These are phyloP conservation scores for Metroxylon sagu DNA, from an alignment of 176 grass and related monocot genomes.

Conservation along the genomic window DNA sequence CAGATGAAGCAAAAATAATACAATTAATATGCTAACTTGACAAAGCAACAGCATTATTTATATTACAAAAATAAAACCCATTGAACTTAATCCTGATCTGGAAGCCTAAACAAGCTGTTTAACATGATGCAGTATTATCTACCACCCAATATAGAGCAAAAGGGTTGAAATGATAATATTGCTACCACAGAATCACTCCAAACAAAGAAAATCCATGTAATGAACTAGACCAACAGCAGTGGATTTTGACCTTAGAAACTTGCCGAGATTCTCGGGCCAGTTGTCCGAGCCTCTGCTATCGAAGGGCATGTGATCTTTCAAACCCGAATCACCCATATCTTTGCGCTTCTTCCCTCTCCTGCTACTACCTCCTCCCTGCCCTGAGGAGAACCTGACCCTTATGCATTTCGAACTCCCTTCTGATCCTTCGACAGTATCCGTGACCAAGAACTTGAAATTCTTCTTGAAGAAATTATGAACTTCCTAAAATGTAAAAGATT, in stretches of 20 bases:
- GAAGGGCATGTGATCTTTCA: constrained; percentile 46
- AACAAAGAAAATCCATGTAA: too few species aligned
- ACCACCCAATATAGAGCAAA: too few species aligned
- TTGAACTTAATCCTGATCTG: too few species aligned
- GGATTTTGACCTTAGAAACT: constrained; percentile 65
- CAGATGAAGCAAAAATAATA: not conserved
- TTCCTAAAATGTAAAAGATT: constrained; percentile 34
- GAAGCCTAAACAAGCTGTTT: too few species aligned
- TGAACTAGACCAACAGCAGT: not conserved
- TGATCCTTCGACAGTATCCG: constrained; percentile 66
- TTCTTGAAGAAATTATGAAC: constrained; percentile 84
- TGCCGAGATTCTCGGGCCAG: constrained; percentile 64
- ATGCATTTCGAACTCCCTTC: constrained; percentile 58
- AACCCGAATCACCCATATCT: constrained; percentile 32
- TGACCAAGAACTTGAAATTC: constrained; percentile 83
- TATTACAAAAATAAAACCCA: too few species aligned
- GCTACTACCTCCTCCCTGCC: constrained; percentile 30
- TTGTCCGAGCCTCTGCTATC: constrained; percentile 78
- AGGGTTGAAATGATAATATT: too few species aligned
- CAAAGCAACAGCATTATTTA: too few species aligned
- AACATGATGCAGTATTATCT: too few species aligned
- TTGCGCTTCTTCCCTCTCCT: constrained; percentile 72
- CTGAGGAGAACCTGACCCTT: constrained; percentile 55
- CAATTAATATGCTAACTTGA: not conserved
- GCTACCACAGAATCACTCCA: too few species aligned